Evolutionary conservation across 2,329 filamentous ascomycete species (phyloP), one percentile per base, ranked within the genome.

Genomic region (Aspergillus uvarum): DNA sequence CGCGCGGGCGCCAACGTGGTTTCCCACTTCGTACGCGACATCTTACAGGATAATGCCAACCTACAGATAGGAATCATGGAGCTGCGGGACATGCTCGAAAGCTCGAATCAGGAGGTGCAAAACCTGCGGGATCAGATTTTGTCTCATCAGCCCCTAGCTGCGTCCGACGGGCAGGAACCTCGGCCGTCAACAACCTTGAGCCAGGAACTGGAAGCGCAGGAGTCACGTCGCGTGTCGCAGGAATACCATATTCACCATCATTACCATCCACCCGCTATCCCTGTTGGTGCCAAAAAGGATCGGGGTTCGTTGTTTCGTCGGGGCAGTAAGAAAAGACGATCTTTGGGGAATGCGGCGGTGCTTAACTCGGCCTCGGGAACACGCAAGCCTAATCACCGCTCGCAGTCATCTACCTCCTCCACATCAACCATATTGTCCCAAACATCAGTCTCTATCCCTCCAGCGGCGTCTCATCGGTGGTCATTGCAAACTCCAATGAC

Each of bases 21-120:
- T n/a, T 93, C 91, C 21, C 91, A 96, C 71, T 98, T 99, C 68
- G 95, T 99, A 58, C 92, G 93, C 67, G 95, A 98, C 73, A 90
- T 99, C 58, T 81, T 99, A 19, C 89, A 96, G 70, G 95, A 99
- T 74, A 99, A 99, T 71, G 92, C 93, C 10, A 96, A 92, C 67
- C 80, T 99, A 49, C 95, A 99, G 74, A 84, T 95, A 63, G 92
- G 92, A 16, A 96, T 98, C 61, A 86, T 93, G 55, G 95, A 99
- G 78, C 79, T 99, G 51, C 85, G 93, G 19, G 93, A 96, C 72
- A 88, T 99, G 87, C 82, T 99, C 22, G 85, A 92, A 69, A 92
- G 86, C 72, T 96, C 94, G 3, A 96, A 98, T 70, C 91, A 96
- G 68, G 94, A 99, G 76, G 95, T 98, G 3, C 92, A 96, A 72